Conservation (phyloP, 2,329 filamentous ascomycete species). For the Leptosphaerulina australis region DNA sequence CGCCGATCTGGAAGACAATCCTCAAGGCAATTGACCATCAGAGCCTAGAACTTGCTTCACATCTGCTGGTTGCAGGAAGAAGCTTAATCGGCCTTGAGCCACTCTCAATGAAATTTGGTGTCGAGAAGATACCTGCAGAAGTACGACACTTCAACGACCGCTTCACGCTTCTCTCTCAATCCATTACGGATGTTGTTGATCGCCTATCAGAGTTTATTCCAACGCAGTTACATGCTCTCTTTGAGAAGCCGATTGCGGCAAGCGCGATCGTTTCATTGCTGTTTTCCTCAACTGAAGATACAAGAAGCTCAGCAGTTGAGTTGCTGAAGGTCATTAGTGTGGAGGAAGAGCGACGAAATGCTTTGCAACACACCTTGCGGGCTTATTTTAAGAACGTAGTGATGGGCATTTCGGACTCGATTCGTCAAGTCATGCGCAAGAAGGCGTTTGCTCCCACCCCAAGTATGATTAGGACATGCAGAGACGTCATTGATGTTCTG, state of each 20-base stretch:
- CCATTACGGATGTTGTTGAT: conserved; percentile 76
- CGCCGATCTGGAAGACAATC: conserved; percentile 79
- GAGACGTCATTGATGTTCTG: conserved; percentile 67
- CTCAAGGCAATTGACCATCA: conserved; percentile 70
- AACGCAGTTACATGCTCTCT: conserved; percentile 71
- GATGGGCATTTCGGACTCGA: conserved; percentile 61
- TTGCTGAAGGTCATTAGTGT: conserved; percentile 82
- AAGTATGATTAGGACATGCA: conserved; percentile 65
- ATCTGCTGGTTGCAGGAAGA: conserved; percentile 72
- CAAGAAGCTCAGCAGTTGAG: conserved; percentile 80
- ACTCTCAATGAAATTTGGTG: conserved; percentile 56
- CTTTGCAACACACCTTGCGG: conserved; percentile 65
- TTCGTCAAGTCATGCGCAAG: conserved; percentile 61
- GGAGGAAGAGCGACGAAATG: conserved; percentile 67
- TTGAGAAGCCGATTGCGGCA: conserved; percentile 70
- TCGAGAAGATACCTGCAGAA: conserved; percentile 55
- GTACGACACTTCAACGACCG: conserved; percentile 79
- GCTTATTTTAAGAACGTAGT: conserved; percentile 63
- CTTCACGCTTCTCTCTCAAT: conserved; percentile 65
- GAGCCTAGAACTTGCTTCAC: conserved; percentile 73
- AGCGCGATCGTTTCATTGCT: conserved; percentile 78
- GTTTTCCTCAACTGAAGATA: conserved; percentile 77
- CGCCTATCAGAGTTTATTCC: conserved; percentile 77
- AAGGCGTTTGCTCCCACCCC: conserved; percentile 65
- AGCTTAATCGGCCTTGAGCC: conserved; percentile 77